Conservation (phyloP, 2,329 filamentous ascomycete species). For the Mariannaea sp. region DNA sequence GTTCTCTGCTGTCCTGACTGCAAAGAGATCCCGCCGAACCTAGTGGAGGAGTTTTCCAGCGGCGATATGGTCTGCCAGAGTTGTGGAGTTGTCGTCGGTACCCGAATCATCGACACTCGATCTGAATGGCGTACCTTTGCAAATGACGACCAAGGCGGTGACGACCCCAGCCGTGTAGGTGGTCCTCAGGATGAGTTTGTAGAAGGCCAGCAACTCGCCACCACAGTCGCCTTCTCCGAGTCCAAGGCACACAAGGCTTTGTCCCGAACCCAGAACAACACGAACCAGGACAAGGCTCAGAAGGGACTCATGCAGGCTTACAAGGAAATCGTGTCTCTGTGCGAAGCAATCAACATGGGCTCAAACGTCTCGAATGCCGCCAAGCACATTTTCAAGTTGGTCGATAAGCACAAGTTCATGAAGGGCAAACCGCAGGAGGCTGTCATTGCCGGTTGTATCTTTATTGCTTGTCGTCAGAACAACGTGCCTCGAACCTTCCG, state of each 20-base stretch:
- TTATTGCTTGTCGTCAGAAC: slow-evolving; percentile 93
- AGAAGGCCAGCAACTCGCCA: slow-evolving; percentile 88
- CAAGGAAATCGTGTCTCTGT: slow-evolving; percentile 85
- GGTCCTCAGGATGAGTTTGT: slow-evolving; percentile 89
- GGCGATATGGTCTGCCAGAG: slow-evolving; percentile 92
- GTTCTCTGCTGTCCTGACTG: slow-evolving; percentile 89
- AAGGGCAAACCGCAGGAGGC: slow-evolving; percentile 95
- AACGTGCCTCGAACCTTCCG: slow-evolving; percentile 87
- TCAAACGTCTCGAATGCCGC: slow-evolving; percentile 84
- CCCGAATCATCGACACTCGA: slow-evolving; percentile 91
- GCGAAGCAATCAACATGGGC: slow-evolving; percentile 82
- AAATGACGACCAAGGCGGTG: slow-evolving; percentile 95
- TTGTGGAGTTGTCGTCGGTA: slow-evolving; percentile 88
- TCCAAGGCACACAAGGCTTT: slow-evolving; percentile 73
- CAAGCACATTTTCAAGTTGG: slow-evolving; percentile 93
- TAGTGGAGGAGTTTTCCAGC: slow-evolving; percentile 89
- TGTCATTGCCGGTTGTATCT: slow-evolving; percentile 94
- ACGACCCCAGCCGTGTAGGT: slow-evolving; percentile 97
- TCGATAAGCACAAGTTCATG: slow-evolving; percentile 90
- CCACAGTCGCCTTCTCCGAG: slow-evolving; percentile 83
- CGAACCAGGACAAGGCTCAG: slow-evolving; percentile 80
- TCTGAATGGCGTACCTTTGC: slow-evolving; percentile 99
- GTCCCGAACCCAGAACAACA: slow-evolving; percentile 84
- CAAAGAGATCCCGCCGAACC: slow-evolving; percentile 86
- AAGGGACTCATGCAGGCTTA: slow-evolving; percentile 83